Base-by-base conservation (phyloP, 2,329 filamentous ascomycete genomes). In the Diaporthe helianthi region DNA sequence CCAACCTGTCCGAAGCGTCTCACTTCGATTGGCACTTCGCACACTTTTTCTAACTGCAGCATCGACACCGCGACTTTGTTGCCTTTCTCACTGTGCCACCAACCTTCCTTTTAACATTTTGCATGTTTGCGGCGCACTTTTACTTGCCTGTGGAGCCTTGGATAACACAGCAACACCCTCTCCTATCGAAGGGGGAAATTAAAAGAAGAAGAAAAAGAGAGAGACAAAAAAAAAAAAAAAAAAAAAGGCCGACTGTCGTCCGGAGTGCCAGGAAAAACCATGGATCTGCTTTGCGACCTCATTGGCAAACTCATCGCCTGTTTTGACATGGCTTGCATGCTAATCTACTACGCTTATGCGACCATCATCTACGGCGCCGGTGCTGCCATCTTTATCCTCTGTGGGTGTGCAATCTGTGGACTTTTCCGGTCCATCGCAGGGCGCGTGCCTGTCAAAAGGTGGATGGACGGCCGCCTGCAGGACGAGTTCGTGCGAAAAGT, bases 341-440 rank as follows among this genome's bases (percentile, higher is more conserved):
- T 67, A 6, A 7, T 49, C 29, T 51, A 67, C 22, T 65, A 38
- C 29, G 44, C 44, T 6, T 33, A 44, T 29, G 36, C 38, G n/a
- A 19, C 44, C 19, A 36, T 36, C 38, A 26, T 63, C 54, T 19
- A 67, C 47, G 9, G 12, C n/a, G 10, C 22, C 36, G 64, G 53
- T 15, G 38, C 53, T 15, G 19, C 33, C 22, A 6, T 61, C 26
- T 22, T 46, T 3, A 15, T 54, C 44, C 17, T 54, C 47, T 33
- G 44, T 8, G 49, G 52, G 65, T 73, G 70, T 36, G 47, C 60
- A 31, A 53, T 65, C 1, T 66, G 61, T n/a, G 53, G 15, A 6
- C 44, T 60, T 10, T 49, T 69, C 24, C 67, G 68, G 33, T 58
- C 41, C 19, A 60, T 69, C n/a, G 63, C 70, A 19, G 12, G 61